A percentile compares a stretch with the other conserved stretches of the same genome.
Conservation (phyloP, 2,329 filamentous ascomycete genomes). For the Aspergillus sp. region DNA sequence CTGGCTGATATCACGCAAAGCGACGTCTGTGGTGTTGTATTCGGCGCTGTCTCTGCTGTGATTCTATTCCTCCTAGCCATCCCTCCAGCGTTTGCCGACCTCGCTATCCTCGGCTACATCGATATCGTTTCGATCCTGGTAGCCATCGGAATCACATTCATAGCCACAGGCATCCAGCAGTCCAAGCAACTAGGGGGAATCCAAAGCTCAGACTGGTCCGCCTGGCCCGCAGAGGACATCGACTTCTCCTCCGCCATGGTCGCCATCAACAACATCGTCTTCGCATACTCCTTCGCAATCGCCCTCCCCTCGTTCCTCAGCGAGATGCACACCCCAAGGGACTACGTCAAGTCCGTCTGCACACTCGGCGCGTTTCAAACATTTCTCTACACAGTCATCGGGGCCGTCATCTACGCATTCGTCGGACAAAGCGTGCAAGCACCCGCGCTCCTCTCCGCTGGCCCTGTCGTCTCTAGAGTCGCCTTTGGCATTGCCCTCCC, state of each 20-base stretch:
- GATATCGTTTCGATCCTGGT: conserved; percentile 37
- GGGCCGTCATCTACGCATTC: conserved; percentile 32
- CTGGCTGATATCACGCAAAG: conserved; percentile 43
- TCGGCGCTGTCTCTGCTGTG: conserved; percentile 43
- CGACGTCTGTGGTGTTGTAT: conserved; percentile 43
- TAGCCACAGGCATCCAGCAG: conserved; percentile 32
- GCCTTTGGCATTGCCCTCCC: conserved; percentile 37
- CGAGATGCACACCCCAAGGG: conserved; percentile 25
- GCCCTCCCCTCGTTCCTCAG: conserved; percentile 28
- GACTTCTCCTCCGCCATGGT: conserved; percentile 37
- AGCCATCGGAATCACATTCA: conserved; percentile 38
- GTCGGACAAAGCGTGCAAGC: conserved; percentile 31
- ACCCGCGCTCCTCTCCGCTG: conserved; percentile 33
- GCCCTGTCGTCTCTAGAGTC: conserved; percentile 25
- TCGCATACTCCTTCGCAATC: conserved; percentile 45
- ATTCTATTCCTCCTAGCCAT: conserved; percentile 33
- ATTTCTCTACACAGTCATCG: conserved; percentile 24
- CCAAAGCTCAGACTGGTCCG: conserved; percentile 28
- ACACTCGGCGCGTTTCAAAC: conserved; percentile 20
- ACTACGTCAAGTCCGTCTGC: conserved; percentile 27
- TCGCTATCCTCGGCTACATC: conserved; percentile 39
- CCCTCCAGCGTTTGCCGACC: conserved; percentile 37
- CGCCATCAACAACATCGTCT: conserved; percentile 37
- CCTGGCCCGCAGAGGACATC: conserved; percentile 28
- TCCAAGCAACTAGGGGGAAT: conserved; percentile 24